These are phyloP conservation scores for Geosmithia morbida DNA, from an alignment of 2,329 filamentous ascomycete species.

Conservation along the genomic window DNA sequence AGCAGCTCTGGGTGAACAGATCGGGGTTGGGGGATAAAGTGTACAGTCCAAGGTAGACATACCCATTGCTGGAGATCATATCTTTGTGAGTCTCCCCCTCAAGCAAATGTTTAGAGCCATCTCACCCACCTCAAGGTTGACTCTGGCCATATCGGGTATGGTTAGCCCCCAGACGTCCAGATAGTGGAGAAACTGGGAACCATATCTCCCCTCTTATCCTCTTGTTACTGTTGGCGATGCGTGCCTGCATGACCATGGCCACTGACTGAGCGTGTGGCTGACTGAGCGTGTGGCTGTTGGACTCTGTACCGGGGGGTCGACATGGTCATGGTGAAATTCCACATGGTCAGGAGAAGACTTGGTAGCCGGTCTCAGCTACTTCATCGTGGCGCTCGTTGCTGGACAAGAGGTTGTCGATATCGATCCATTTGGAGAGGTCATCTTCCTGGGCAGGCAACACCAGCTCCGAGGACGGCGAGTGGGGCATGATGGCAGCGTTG, in stretches of 20 bases:
- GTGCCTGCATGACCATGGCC: background rate
- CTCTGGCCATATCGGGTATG: conserved; percentile 9
- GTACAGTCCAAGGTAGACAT: background rate
- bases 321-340: too few relatives aligned
- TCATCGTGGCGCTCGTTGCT: conserved; percentile 1
- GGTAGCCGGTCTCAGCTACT: too few relatives aligned
- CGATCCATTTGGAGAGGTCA: conserved; percentile 1
- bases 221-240: too few relatives aligned
- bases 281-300: too few relatives aligned
- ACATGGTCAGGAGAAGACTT: too few relatives aligned
- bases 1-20: background rate
- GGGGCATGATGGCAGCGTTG: conserved; percentile 1
- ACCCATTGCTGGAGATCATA: conserved; percentile 13
- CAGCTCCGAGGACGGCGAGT: conserved; percentile 1
- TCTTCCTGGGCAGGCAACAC: background rate
- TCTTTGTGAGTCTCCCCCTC: conserved; percentile 12
- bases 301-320: too few relatives aligned
- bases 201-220: too few relatives aligned
- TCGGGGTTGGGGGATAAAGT: too few relatives aligned
- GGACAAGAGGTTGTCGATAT: background rate
- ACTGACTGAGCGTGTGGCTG: too few relatives aligned
- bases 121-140: conserved; percentile 10
- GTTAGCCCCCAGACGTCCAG: background rate
- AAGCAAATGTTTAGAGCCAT: conserved; percentile 11
- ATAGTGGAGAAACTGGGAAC: too few relatives aligned